Conservation (phyloP, 2,329 filamentous ascomycete species). For the Phialophora verrucosa region DNA sequence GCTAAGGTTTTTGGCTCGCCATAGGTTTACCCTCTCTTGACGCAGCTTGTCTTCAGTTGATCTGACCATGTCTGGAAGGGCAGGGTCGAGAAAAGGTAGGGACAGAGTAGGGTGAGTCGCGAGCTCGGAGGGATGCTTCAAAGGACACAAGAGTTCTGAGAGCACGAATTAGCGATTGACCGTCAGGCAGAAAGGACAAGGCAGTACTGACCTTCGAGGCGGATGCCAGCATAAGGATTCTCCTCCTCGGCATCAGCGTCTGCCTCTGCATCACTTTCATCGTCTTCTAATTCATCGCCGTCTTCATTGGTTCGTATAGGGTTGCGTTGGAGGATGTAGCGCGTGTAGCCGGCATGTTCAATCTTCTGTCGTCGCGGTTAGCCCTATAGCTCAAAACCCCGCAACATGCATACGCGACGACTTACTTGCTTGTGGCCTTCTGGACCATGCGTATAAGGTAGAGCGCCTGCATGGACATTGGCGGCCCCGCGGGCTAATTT, state of each 20-base stretch:
- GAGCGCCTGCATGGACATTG: slow-evolving; percentile 61
- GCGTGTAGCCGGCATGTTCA: slow-evolving; percentile 66
- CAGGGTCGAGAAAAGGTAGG: slow-evolving; percentile 63
- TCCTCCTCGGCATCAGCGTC: slow-evolving; percentile 64
- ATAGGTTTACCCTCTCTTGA: slow-evolving; percentile 61
- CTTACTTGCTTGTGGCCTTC: slow-evolving; percentile 62
- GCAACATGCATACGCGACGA: background rate
- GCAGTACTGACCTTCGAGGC: slow-evolving; percentile 59
- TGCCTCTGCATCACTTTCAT: slow-evolving; percentile 64
- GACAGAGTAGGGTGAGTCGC: slow-evolving; percentile 65
- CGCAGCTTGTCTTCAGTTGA: slow-evolving; percentile 63
- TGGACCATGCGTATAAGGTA: slow-evolving; percentile 58
- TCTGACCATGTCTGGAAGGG: slow-evolving; percentile 62
- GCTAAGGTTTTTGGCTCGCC: slow-evolving; percentile 63
- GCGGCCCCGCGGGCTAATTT: slow-evolving; percentile 65
- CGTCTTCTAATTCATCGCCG: slow-evolving; percentile 65
- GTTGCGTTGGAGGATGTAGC: slow-evolving; percentile 64
- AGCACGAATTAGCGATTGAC: slow-evolving; percentile 10
- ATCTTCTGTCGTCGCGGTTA: slow-evolving; percentile 55
- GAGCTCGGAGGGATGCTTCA: slow-evolving; percentile 67
- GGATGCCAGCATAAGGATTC: slow-evolving; percentile 65
- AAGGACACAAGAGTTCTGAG: slow-evolving; percentile 63
- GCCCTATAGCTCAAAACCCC: slow-evolving; percentile 4
- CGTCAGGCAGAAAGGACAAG: slow-evolving; percentile 11
- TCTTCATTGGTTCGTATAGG: slow-evolving; percentile 67